Conservation (phyloP, 768 basidiomycete species). For the Xerocomus spinulosus region DNA sequence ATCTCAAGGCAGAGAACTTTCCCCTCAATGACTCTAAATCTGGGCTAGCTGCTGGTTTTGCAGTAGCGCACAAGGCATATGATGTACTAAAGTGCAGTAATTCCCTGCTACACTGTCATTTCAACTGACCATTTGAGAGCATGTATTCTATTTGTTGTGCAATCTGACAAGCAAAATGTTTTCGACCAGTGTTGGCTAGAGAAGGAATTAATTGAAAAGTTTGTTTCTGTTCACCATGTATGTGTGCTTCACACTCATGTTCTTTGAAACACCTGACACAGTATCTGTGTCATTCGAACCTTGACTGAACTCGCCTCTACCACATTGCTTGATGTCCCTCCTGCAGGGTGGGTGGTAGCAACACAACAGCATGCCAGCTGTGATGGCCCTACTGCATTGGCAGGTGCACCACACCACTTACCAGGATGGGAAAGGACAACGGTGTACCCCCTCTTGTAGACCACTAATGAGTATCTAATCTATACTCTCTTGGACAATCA, state of each 20-base stretch:
- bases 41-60: constrained; percentile 71
- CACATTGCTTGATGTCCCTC: constrained; percentile 47
- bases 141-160: constrained; percentile 82
- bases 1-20: constrained; percentile 51
- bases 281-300: constrained; percentile 70
- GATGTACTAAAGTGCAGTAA: constrained; percentile 50
- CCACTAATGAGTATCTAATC: too few relatives aligned
- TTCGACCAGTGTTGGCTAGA: constrained; percentile 92
- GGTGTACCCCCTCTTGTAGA: too few relatives aligned
- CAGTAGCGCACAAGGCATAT: constrained; percentile 75
- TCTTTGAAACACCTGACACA: constrained; percentile 45
- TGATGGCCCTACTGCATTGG: too few relatives aligned
- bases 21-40: constrained; percentile 70
- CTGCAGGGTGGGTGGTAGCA: too few relatives aligned
- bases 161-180: constrained; percentile 83
- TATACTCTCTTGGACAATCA: too few relatives aligned
- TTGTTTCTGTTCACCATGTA: constrained; percentile 15
- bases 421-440: too few relatives aligned
- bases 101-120: too few relatives aligned
- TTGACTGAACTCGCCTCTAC: constrained; percentile 60
- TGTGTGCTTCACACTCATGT: background rate
- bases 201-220: constrained; percentile 81
- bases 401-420: too few relatives aligned
- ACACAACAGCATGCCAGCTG: too few relatives aligned
- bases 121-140: too few relatives aligned